Evolutionary conservation across 2,329 filamentous ascomycete genomes (phyloP), one percentile per base, ranked within the genome.

Genomic region (Elsinoe australis): DNA sequence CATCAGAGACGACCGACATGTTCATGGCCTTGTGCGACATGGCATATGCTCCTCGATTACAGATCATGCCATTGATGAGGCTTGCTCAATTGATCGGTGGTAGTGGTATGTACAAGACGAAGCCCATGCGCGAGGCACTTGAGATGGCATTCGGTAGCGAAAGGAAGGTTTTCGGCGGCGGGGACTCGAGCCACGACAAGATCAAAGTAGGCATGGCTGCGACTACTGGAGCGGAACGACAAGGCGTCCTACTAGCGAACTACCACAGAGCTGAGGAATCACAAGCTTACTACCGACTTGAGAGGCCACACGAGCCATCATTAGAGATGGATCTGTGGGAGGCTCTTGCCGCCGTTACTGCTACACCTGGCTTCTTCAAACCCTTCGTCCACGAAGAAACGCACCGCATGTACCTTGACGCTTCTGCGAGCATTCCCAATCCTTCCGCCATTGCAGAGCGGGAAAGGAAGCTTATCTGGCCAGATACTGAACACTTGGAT

Each of bases 311-410:
- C 35, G 59, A 63, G 22, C 58, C 60, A 0, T 52, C 61, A 2
- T 56, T 60, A 33, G 70, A 72, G 51, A 48, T 73, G 19, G 71
- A 69, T 53, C 66, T 71, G 3, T 76, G 73, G 71, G 69, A 78
- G 62, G 71, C 72, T 14, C 66, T 71, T 2, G 65, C 74, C 12
- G 74, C 73, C 4, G 73, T 73, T 1, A 67, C 71, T 1, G 71
- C 74, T 4, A 69, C 71, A 3, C 72, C 73, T 2, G 64, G 62
- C 1, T 72, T 69, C 52, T 76, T 77, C 59, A 71, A 72, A 52
- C 68, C 71, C 5, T 75, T 74, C 60, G 61, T 66, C n/a, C 71
- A 77, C 47, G 62, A 65, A 4, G 64, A 65, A 3, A 70, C 71
- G 0, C 66, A 69, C 50, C 64, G 67, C 4, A 66, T 63, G 0